These are phyloP conservation scores for Daldinia sp. DNA, from an alignment of 2,329 filamentous ascomycete genomes.

Conservation along the genomic window DNA sequence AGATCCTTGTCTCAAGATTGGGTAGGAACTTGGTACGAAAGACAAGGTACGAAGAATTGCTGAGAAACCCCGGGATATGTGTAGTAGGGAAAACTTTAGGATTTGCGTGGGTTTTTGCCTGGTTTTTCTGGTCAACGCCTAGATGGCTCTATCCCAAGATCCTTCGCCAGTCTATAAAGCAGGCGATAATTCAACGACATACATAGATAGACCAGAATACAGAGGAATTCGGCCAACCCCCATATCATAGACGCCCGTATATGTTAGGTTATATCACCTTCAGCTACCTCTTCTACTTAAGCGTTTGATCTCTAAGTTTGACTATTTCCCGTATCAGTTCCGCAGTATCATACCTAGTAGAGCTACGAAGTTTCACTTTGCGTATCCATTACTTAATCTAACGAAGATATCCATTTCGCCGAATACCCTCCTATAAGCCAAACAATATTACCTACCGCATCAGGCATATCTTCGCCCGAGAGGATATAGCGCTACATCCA, in stretches of 20 bases:
- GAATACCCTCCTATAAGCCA: background rate
- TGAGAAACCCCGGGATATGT: background rate
- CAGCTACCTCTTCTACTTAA: background rate
- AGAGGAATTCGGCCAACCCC: no score
- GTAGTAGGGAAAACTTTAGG: background rate
- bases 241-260: no score
- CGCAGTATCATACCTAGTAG: background rate
- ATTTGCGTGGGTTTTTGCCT: slow-evolving; percentile 5
- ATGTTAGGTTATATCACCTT: background rate
- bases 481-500: background rate
- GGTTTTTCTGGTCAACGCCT: slow-evolving; percentile 16
- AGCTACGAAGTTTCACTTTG: background rate
- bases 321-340: no score
- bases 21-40: background rate
- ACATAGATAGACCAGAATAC: no score
- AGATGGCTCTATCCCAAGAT: slow-evolving; percentile 18
- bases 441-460: background rate
- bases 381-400: background rate
- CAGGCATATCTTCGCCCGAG: background rate
- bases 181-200: slow-evolving; percentile 5
- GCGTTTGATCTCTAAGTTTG: no score
- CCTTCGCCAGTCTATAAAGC: slow-evolving; percentile 18
- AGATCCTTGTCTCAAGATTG: background rate
- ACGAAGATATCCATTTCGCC: background rate
- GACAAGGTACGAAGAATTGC: background rate